Conservation (phyloP, 1,139 yeast species). For the Citeromyces hawaiiensis region DNA sequence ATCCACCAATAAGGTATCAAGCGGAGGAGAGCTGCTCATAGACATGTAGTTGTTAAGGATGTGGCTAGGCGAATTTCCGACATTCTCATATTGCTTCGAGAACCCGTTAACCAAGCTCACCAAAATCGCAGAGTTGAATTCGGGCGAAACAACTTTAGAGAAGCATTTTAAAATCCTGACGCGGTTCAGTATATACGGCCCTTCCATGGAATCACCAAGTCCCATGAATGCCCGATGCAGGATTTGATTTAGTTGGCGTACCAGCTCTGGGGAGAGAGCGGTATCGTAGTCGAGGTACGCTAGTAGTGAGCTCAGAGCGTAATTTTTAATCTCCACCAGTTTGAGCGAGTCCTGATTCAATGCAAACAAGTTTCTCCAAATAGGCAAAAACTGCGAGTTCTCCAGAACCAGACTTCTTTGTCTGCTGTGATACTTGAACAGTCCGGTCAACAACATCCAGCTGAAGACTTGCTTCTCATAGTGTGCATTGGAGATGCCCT, state of each 20-base stretch:
- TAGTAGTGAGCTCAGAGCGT: conserved; percentile 30
- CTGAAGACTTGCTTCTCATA: conserved; percentile 31
- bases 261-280: conserved; percentile 21
- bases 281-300: conserved; percentile 22
- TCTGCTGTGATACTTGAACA: conserved; percentile 56
- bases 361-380: conserved; percentile 77
- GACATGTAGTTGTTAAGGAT: conserved; percentile 24
- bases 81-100: conserved; percentile 18
- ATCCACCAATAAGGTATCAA: conserved; percentile 50
- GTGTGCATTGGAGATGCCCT: conserved; percentile 22
- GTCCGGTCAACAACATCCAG: conserved; percentile 71
- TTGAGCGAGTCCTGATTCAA: conserved; percentile 23
- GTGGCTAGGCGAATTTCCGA: conserved; percentile 21
- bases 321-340: conserved; percentile 30
- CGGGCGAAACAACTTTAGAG: conserved; percentile 23
- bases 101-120: conserved; percentile 30
- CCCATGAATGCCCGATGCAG: conserved; percentile 22
- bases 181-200: conserved; percentile 20
- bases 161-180: conserved; percentile 28
- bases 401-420: conserved; percentile 49
- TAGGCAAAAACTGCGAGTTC: conserved; percentile 48
- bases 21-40: conserved; percentile 13
- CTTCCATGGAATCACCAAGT: conserved; percentile 10
- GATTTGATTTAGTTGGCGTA: conserved; percentile 28
- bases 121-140: conserved; percentile 29